Evolutionary conservation across 768 basidiomycete genomes (phyloP), one percentile per base, ranked within the genome.

Genomic region (Rhodotorula sphaerocarpa): DNA sequence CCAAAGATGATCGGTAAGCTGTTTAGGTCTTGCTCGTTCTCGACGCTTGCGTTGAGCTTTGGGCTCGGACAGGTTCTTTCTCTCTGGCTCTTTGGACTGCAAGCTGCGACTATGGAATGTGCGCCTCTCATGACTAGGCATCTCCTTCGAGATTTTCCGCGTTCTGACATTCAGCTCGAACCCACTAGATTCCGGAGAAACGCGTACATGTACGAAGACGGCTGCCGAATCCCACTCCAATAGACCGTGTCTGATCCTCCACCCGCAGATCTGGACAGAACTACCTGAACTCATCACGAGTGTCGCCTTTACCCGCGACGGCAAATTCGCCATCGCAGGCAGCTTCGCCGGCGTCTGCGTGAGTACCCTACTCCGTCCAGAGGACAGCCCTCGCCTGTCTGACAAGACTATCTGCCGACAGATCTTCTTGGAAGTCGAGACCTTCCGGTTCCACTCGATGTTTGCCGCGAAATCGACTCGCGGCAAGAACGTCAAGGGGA

Each of bases 91-190:
- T 3, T 55, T 71, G 18, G 73, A 74, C 60, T 67, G 60, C 61
- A 69, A 69, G 47, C 46, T 74, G 16, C 46, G 73, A 20, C 43
- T 74, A 47, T 73, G 73, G 73, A 70, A 62, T 33, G 64, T 65
- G 34, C 18, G 57, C 54, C 41, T 34, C 39, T 5, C 4, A 27
- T 57, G 33, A 39, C n/a, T 14, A 0, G 16, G 0, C 30, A 15
- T 34, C 15, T n/a, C 27, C 46, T 16, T 14, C 14, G 16, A 43
- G 11, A 2, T 20, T 36, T 36, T 14, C n/a, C 18, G 21, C 2
- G 34, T 5, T 0, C 7, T 1, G 3, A 3, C 4, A n/a, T 7
- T 10, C n/a, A 20, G 16, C n/a, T 39, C 0, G 7, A 20, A 9
- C 50, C 36, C 10, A 4, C 11, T 53, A 60, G 59, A 69, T 70